These are phyloP conservation scores for Penicillium sclerotigenum DNA, from an alignment of 2,329 filamentous ascomycete genomes.

Conservation along the genomic window DNA sequence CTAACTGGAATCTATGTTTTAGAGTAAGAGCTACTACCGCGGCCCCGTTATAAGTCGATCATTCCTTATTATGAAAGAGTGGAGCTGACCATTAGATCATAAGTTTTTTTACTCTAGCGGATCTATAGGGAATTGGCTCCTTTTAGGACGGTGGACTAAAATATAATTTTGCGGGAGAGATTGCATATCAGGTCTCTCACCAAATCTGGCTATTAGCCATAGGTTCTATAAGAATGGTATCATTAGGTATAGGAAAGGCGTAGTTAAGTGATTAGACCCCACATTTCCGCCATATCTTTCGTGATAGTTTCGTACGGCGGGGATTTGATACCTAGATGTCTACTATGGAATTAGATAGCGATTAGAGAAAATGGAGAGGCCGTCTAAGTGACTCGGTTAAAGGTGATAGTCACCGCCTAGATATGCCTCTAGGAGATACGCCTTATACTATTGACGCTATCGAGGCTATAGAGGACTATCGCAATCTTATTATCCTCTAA, in stretches of 20 bases:
- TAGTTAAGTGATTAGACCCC: conserved; percentile 6
- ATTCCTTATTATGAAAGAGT: background rate
- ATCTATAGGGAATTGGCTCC: conserved; percentile 13
- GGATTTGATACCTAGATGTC: conserved; percentile 23
- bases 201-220: conserved; percentile 17
- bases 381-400: conserved; percentile 4
- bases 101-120: conserved; percentile 20
- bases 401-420: conserved; percentile 11
- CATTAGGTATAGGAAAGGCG: conserved; percentile 15
- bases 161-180: conserved; percentile 14
- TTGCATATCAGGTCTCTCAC: conserved; percentile 8
- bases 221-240: conserved; percentile 14
- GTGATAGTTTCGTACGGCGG: conserved; percentile 19
- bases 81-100: background rate
- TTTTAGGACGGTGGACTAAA: conserved; percentile 17
- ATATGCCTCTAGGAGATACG: conserved; percentile 11
- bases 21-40: conserved; percentile 22
- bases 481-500: conserved; percentile 15
- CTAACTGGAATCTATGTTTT: background rate
- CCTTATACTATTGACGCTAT: conserved; percentile 16
- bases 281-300: conserved; percentile 22
- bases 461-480: conserved; percentile 20
- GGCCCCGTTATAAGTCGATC: conserved; percentile 15
- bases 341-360: conserved; percentile 17
- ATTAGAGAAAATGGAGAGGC: conserved; percentile 14